Conservation (phyloP, 805 yeast genomes). For the Yarrowia phangngaensis region DNA sequence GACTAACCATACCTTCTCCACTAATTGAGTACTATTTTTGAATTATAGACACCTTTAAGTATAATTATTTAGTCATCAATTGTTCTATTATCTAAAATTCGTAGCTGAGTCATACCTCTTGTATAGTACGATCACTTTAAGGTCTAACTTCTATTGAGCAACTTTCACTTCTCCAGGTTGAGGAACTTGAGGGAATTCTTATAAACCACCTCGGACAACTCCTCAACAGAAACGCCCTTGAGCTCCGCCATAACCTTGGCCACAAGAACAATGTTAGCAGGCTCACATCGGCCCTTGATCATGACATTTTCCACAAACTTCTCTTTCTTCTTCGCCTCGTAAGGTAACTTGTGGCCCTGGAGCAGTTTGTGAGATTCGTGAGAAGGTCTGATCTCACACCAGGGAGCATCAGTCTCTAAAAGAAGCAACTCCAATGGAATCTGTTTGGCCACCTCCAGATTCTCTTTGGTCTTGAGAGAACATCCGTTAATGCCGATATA, state of each 20-base stretch:
- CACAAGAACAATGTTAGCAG: constrained; percentile 76
- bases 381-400: constrained; percentile 90
- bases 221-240: constrained; percentile 44
- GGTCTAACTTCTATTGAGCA: too few relatives aligned
- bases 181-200: constrained; percentile 18
- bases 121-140: too few relatives aligned
- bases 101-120: too few relatives aligned
- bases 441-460: constrained; percentile 56
- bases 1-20: too few relatives aligned
- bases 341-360: constrained; percentile 45
- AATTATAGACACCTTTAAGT: too few relatives aligned
- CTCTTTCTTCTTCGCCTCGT: constrained; percentile 63
- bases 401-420: constrained; percentile 96
- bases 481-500: constrained; percentile 90
- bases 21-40: too few relatives aligned
- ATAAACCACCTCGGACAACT: constrained; percentile 35
- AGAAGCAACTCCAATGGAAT: constrained; percentile 71
- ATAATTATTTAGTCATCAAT: too few relatives aligned
- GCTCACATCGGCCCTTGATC: constrained; percentile 87
- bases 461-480: constrained; percentile 74
- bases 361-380: constrained; percentile 63
- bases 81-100: too few relatives aligned
- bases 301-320: constrained; percentile 46
- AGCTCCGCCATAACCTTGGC: constrained; percentile 64
- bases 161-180: constrained; percentile 20